phyloP scores from a whole-genome alignment of 163 green algal species.

The Volvox carteri region DNA sequence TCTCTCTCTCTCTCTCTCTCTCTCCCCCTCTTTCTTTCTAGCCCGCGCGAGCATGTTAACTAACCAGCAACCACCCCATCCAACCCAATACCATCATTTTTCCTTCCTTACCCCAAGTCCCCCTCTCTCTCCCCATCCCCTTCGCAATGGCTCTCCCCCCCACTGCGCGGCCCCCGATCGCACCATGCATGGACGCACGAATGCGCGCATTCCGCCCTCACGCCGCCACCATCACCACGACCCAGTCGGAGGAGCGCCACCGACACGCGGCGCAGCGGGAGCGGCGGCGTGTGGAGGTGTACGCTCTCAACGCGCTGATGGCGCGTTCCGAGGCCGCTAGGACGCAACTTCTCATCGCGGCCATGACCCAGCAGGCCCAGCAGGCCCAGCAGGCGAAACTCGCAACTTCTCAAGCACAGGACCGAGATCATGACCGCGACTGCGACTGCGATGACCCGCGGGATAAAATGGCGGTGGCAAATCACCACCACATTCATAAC shows the following conservation, averaged over 20 bases:
- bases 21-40: no score
- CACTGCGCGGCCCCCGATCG: no score
- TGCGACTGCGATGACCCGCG: no score
- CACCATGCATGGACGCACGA: background rate
- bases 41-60: no score
- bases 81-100: background rate
- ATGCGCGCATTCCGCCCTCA: background rate
- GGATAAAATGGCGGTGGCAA: no score
- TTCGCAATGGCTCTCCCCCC: background rate
- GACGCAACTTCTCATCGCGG: slow-evolving; percentile 17
- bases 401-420: background rate
- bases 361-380: background rate
- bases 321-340: slow-evolving; percentile 1
- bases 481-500: no score
- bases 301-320: slow-evolving; percentile 37
- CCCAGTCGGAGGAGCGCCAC: slow-evolving; percentile 25
- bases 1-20: no score
- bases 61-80: no score
- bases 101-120: background rate
- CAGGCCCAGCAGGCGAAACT: background rate
- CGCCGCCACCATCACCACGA: background rate
- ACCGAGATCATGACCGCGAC: no score
- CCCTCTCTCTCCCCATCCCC: background rate
- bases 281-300: slow-evolving; percentile 37
- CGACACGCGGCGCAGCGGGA: slow-evolving; percentile 9